These are phyloP conservation scores for Phyllosticta citribraziliensis DNA, from an alignment of 2,329 filamentous ascomycete genomes.

Conservation along the genomic window DNA sequence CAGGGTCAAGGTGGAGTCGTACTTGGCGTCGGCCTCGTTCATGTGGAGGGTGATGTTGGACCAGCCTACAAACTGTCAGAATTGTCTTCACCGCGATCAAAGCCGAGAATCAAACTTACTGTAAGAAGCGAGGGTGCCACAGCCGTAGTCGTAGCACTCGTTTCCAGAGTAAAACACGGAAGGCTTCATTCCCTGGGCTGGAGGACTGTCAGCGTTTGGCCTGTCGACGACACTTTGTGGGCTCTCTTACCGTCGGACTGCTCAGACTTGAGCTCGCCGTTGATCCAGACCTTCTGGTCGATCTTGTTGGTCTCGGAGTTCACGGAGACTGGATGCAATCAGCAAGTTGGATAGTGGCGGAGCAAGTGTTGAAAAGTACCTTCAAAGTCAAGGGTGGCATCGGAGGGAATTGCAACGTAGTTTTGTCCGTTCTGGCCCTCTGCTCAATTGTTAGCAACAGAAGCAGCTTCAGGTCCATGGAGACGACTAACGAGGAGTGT, in stretches of 20 bases:
- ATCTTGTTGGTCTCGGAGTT: conserved; percentile 1
- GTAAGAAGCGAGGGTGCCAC: conserved; percentile 9
- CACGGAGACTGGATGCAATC: background rate
- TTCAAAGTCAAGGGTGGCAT: background rate
- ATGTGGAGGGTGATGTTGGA: conserved; percentile 10
- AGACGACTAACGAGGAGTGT: background rate
- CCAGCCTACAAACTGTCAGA: conserved; percentile 4
- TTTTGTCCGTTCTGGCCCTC: background rate
- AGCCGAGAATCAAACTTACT: background rate
- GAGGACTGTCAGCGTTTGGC: background rate
- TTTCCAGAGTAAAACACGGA: conserved; percentile 16
- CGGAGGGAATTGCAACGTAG: conserved; percentile 1
- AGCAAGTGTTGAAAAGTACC: background rate
- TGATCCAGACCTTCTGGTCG: conserved; percentile 7
- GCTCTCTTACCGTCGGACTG: background rate
- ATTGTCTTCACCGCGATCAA: background rate
- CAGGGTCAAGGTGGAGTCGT: conserved; percentile 5
- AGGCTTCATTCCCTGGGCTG: conserved; percentile 9
- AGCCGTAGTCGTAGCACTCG: conserved; percentile 8
- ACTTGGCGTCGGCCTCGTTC: conserved; percentile 7
- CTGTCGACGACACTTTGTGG: background rate
- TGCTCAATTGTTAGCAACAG: background rate
- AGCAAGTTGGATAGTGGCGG: background rate
- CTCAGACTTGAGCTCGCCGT: conserved; percentile 2
- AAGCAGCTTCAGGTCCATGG: background rate